These are phyloP conservation scores for Pythium folliculosum DNA, from an alignment of 352 stramenopile genomes.

Conservation along the genomic window DNA sequence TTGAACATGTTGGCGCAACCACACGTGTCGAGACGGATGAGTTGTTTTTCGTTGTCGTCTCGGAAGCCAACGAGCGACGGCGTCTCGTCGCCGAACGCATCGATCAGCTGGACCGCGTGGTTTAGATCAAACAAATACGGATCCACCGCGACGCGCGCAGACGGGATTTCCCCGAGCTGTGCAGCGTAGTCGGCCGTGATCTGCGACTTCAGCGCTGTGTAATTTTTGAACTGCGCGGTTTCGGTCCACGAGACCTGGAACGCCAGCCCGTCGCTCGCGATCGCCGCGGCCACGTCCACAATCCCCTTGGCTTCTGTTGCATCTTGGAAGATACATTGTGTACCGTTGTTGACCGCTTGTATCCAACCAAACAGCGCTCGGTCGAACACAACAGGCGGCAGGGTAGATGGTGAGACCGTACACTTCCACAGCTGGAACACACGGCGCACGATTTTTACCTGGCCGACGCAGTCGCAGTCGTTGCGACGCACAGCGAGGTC, in stretches of 20 bases:
- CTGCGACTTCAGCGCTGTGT: conserved; percentile 64
- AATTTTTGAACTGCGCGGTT: conserved; percentile 64
- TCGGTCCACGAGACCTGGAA: conserved; percentile 79
- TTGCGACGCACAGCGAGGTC: conserved; percentile 83
- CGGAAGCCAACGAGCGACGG: conserved; percentile 76
- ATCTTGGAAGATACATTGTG: conserved; percentile 58
- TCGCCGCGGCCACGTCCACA: conserved; percentile 20
- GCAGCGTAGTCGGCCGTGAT: conserved; percentile 47
- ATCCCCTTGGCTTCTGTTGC: conserved; percentile 11
- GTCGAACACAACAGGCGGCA: conserved; percentile 37
- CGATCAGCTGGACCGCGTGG: conserved; percentile 82
- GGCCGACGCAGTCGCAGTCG: conserved; percentile 91
- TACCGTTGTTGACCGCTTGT: conserved; percentile 46
- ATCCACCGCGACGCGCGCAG: conserved; percentile 58
- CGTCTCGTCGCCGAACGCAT: conserved; percentile 86
- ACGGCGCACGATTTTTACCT: conserved; percentile 86
- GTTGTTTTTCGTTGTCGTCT: conserved; percentile 31
- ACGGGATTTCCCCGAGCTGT: conserved; percentile 38
- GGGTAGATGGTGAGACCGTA: conserved; percentile 47
- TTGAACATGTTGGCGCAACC: conserved; percentile 92
- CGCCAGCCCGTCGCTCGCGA: conserved; percentile 37
- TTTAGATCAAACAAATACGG: conserved; percentile 93
- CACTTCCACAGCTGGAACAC: conserved; percentile 96
- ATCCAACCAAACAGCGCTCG: conserved; percentile 58
- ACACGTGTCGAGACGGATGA: conserved; percentile 91